phyloP scores from a whole-genome alignment of 2,329 filamentous ascomycete genomes.

The Cladophialophora immunda region DNA sequence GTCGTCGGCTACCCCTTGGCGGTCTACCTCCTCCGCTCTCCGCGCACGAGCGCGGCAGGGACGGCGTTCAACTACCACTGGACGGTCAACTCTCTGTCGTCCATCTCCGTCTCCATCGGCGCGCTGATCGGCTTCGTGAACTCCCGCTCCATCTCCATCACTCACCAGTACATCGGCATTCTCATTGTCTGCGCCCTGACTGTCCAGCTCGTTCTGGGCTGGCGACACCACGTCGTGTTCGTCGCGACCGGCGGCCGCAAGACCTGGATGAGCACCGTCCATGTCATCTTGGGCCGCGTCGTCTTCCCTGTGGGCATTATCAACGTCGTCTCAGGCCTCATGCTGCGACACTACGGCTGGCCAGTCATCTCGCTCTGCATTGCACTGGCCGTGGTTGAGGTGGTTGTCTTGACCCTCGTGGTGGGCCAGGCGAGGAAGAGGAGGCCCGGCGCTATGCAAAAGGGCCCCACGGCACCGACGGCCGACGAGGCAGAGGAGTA shows the following conservation, averaged over 20 bases:
- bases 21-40: constrained; percentile 49
- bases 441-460: constrained; percentile 25
- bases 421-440: constrained; percentile 27
- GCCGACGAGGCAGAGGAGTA: constrained; percentile 41
- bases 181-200: constrained; percentile 47
- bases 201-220: constrained; percentile 50
- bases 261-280: constrained; percentile 41
- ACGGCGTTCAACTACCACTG: constrained; percentile 51
- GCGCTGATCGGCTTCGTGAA: constrained; percentile 55
- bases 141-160: constrained; percentile 52
- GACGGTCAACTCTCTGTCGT: constrained; percentile 49
- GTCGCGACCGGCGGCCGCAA: constrained; percentile 21
- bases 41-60: constrained; percentile 43
- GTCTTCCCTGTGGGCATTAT: constrained; percentile 42
- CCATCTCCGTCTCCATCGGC: constrained; percentile 49
- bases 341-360: constrained; percentile 41
- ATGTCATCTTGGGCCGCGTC: constrained; percentile 43
- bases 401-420: constrained; percentile 34
- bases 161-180: constrained; percentile 59
- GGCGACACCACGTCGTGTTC: constrained; percentile 50
- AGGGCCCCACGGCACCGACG: constrained; percentile 24
- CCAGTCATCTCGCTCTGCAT: constrained; percentile 36
- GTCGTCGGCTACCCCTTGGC: constrained; percentile 49
- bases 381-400: constrained; percentile 35
- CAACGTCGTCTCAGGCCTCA: constrained; percentile 38